Evolutionary conservation across 257 asterid species (phyloP).

Genomic region (Solanum chmielewskii): DNA sequence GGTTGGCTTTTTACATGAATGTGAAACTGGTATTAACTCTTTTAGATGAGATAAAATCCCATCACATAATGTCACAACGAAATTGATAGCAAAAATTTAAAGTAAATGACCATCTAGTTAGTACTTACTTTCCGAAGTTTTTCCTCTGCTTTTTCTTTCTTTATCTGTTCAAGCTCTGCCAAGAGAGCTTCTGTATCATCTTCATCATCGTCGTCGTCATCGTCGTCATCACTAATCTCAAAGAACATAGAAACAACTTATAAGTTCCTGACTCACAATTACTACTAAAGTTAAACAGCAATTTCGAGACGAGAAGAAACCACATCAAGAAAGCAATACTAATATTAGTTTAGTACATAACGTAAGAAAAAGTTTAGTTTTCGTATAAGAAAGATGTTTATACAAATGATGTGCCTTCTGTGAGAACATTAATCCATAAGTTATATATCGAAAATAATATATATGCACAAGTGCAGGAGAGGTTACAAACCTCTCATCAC

Average conservation of each 20-base stretch:
- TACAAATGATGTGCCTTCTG: background rate
- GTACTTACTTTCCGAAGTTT: conserved; percentile 63
- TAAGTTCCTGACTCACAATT: background rate
- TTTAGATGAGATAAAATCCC: background rate
- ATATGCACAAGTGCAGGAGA: background rate
- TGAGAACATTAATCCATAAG: background rate
- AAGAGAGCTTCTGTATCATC: conserved; percentile 91
- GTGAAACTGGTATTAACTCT: background rate
- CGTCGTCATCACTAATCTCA: conserved; percentile 34
- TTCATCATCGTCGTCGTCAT: conserved; percentile 52
- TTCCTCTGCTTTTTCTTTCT: conserved; percentile 89
- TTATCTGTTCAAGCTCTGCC: conserved; percentile 86
- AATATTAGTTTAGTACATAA: background rate
- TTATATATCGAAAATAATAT: background rate
- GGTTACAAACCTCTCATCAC: conserved; percentile 50
- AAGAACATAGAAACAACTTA: background rate
- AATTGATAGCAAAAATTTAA: background rate
- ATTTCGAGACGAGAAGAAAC: background rate
- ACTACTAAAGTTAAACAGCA: background rate
- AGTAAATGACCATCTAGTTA: background rate
- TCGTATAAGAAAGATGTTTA: background rate
- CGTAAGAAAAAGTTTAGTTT: background rate
- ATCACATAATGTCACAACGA: background rate
- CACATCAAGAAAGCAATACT: background rate
- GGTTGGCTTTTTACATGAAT: background rate